Conservation (phyloP, 106 monocot genomes). For the Phalaenopsis equestris region DNA sequence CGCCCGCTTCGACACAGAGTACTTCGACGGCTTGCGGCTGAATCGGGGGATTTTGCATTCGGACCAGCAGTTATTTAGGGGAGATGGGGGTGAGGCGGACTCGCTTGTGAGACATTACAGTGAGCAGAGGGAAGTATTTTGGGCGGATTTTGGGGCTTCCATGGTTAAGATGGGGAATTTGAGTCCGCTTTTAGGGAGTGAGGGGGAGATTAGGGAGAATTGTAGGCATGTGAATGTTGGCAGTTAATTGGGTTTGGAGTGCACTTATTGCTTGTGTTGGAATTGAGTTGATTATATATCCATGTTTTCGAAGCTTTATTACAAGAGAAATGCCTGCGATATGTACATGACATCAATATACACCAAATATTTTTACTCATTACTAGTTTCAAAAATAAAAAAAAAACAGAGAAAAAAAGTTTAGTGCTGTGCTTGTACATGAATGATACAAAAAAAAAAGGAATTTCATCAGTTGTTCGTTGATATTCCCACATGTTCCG, state of each 20-base stretch:
- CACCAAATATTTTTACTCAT: too few species aligned
- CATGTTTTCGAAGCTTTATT: too few species aligned
- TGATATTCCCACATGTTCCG: too few species aligned
- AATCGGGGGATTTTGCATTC: slow-evolving; percentile 40
- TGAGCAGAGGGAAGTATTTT: slow-evolving; percentile 30
- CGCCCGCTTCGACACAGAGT: slow-evolving; percentile 24
- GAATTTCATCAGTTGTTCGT: too few species aligned
- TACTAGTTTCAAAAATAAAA: too few species aligned
- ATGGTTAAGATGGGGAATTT: slow-evolving; percentile 79
- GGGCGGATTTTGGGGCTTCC: slow-evolving; percentile 47
- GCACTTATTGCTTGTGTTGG: background rate
- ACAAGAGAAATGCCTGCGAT: too few species aligned
- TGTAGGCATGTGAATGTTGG: slow-evolving; percentile 31
- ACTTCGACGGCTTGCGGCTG: slow-evolving; percentile 27
- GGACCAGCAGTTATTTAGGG: slow-evolving; percentile 54
- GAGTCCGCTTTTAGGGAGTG: slow-evolving; percentile 32
- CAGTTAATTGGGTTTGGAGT: background rate
- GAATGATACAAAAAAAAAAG: too few species aligned
- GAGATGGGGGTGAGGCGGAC: slow-evolving; percentile 25
- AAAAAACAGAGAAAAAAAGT: too few species aligned
- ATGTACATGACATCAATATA: too few species aligned
- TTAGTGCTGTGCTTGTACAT: too few species aligned
- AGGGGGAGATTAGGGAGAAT: slow-evolving; percentile 60
- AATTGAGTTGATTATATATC: too few species aligned
- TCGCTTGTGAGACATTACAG: slow-evolving; percentile 41